A percentile compares a stretch with the other conserved stretches of the same genome.
Evolutionary conservation across 2,329 filamentous ascomycete genomes (phyloP).

Genomic region (Botrytis galanthina): DNA sequence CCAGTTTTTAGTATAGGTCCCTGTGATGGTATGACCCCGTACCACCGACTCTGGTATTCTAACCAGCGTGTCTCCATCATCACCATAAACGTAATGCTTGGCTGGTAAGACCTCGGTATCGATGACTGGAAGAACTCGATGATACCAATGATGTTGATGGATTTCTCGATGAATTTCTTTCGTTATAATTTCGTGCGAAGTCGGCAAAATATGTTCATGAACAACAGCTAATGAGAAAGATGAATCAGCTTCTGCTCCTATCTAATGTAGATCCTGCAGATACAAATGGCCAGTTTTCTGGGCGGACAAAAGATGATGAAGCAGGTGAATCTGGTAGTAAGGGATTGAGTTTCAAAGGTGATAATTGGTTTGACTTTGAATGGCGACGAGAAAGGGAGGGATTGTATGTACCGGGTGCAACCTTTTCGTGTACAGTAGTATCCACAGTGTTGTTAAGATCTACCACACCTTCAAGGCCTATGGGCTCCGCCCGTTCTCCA

Average conservation of each 20-base stretch:
- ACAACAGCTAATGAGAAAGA: conserved; percentile 43
- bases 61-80: conserved; percentile 44
- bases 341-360: background rate
- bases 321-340: conserved; percentile 20
- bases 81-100: conserved; percentile 43
- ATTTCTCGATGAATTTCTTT: conserved; percentile 52
- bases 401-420: conserved; percentile 33
- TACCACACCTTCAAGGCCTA: conserved; percentile 32
- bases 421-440: conserved; percentile 33
- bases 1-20: conserved; percentile 22
- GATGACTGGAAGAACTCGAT: conserved; percentile 52
- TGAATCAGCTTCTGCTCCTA: conserved; percentile 28
- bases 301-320: conserved; percentile 21
- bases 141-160: conserved; percentile 52
- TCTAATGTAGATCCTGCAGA: conserved; percentile 3
- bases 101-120: conserved; percentile 53
- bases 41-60: conserved; percentile 48
- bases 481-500: conserved; percentile 14
- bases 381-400: conserved; percentile 17
- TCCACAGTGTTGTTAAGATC: conserved; percentile 35
- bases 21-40: conserved; percentile 34
- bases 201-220: conserved; percentile 47
- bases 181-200: conserved; percentile 47
- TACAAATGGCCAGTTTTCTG: conserved; percentile 26
- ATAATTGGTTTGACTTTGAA: conserved; percentile 16